Percentiles rank a stretch among this genome's conserved stretches.
phyloP scores from a whole-genome alignment of 805 yeast genomes.

The Lachancea mirantina region DNA sequence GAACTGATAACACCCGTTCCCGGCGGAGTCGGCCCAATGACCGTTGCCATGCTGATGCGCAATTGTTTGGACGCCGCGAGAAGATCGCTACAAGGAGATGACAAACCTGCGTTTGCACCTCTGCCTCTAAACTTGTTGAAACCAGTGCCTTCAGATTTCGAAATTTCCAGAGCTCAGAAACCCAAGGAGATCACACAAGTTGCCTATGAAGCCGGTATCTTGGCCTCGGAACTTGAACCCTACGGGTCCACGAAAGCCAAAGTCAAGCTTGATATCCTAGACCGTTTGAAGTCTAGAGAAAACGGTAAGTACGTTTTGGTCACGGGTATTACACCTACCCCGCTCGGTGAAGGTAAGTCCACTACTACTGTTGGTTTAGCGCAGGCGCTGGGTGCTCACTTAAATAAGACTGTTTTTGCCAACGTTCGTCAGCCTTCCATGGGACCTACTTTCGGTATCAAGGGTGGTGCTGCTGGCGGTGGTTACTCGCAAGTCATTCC shows the following conservation, averaged over 20 bases:
- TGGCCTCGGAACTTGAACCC: constrained; percentile 62
- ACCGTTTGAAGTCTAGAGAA: constrained; percentile 50
- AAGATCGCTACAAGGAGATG: constrained; percentile 30
- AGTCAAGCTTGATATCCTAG: constrained; percentile 55
- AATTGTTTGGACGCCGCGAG: constrained; percentile 68
- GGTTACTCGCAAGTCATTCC: constrained; percentile 84
- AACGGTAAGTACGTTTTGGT: constrained; percentile 71
- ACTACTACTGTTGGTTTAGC: constrained; percentile 80
- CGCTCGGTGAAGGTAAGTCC: constrained; percentile 80
- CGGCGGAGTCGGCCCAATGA: constrained; percentile 92
- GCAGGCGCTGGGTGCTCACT: constrained; percentile 73
- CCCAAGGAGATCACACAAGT: constrained; percentile 65
- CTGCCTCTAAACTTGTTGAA: constrained; percentile 46
- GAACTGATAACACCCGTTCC: constrained; percentile 76
- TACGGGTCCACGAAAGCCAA: constrained; percentile 75
- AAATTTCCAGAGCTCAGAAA: constrained; percentile 65
- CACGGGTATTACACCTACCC: constrained; percentile 82
- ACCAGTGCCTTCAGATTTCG: constrained; percentile 79
- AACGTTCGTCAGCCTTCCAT: constrained; percentile 82
- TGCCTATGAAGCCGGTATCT: constrained; percentile 62
- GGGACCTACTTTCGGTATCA: constrained; percentile 86
- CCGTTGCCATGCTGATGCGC: constrained; percentile 72
- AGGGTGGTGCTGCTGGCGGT: constrained; percentile 91
- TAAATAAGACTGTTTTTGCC: constrained; percentile 62
- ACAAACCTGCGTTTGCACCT: constrained; percentile 36